phyloP scores from a whole-genome alignment of 2,329 filamentous ascomycete genomes.

The Aureobasidium sp. region DNA sequence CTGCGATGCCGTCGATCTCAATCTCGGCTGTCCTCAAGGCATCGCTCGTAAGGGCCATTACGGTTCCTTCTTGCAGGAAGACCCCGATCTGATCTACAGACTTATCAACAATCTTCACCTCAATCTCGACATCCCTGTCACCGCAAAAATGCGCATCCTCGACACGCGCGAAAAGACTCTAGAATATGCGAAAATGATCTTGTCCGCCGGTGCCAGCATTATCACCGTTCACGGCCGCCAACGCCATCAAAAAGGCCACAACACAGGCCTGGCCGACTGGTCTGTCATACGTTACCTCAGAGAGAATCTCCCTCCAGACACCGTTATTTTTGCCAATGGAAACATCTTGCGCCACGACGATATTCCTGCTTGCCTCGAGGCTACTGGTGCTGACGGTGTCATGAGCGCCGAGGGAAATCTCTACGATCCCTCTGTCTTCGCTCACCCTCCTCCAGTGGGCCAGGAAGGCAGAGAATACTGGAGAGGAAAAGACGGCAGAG shows the following conservation, averaged over 20 bases:
- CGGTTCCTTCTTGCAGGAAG: constrained; percentile 89
- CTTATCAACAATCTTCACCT: constrained; percentile 78
- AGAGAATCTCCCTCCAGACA: constrained; percentile 75
- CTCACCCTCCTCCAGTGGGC: constrained; percentile 55
- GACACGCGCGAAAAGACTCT: constrained; percentile 82
- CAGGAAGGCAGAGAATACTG: constrained; percentile 76
- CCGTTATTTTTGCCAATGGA: constrained; percentile 93
- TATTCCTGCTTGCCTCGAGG: constrained; percentile 67
- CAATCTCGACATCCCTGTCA: constrained; percentile 74
- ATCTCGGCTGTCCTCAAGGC: constrained; percentile 91
- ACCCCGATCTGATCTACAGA: constrained; percentile 74
- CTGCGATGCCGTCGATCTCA: constrained; percentile 93
- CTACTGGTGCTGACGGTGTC: constrained; percentile 81
- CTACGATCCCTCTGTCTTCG: constrained; percentile 84
- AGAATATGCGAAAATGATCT: constrained; percentile 79
- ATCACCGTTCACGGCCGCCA: constrained; percentile 85
- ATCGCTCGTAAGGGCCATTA: constrained; percentile 89
- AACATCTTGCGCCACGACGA: constrained; percentile 81
- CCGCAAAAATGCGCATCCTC: constrained; percentile 87
- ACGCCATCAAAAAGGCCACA: constrained; percentile 90
- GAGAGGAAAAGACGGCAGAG: constrained; percentile 68
- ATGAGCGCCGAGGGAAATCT: constrained; percentile 97
- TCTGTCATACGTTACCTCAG: constrained; percentile 71
- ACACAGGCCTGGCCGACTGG: constrained; percentile 93
- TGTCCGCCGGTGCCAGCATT: constrained; percentile 84